phyloP scores from a whole-genome alignment of 2,329 filamentous ascomycete species.

The Fusarium proliferatum region DNA sequence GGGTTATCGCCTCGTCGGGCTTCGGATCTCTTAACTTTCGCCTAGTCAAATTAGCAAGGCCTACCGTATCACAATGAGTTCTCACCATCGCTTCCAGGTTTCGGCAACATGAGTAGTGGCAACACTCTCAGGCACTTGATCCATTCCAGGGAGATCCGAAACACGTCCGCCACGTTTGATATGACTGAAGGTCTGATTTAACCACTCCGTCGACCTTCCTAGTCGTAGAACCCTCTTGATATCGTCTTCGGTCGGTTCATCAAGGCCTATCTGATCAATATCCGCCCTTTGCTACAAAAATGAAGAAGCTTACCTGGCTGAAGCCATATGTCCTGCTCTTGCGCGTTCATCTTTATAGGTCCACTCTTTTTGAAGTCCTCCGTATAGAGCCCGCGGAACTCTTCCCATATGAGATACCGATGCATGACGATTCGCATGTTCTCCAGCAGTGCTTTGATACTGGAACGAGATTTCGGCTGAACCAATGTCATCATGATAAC shows the following conservation, averaged over 20 bases:
- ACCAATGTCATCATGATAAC: neutral
- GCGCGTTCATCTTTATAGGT: neutral
- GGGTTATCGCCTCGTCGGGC: neutral
- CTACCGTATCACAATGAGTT: rapidly evolving
- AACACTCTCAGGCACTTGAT: neutral
- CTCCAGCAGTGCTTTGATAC: neutral
- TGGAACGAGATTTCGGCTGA: neutral
- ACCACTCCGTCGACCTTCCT: neutral
- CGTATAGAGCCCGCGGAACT: neutral
- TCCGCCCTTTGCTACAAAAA: rapidly evolving
- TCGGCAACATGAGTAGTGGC: neutral
- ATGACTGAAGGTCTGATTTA: neutral
- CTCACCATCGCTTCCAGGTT: neutral
- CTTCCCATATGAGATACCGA: neutral
- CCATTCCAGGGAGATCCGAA: neutral
- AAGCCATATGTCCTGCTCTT: neutral
- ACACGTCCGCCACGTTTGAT: neutral
- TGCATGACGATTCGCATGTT: neutral
- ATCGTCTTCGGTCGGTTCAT: neutral
- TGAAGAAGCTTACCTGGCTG: neutral
- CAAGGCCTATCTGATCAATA: neutral
- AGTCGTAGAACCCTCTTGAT: neutral
- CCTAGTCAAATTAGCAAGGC: neutral
- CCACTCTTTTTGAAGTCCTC: neutral
- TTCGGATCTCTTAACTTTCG: neutral